These are phyloP conservation scores for Penicillium sp. DNA, from an alignment of 2,329 filamentous ascomycete species.

Conservation along the genomic window DNA sequence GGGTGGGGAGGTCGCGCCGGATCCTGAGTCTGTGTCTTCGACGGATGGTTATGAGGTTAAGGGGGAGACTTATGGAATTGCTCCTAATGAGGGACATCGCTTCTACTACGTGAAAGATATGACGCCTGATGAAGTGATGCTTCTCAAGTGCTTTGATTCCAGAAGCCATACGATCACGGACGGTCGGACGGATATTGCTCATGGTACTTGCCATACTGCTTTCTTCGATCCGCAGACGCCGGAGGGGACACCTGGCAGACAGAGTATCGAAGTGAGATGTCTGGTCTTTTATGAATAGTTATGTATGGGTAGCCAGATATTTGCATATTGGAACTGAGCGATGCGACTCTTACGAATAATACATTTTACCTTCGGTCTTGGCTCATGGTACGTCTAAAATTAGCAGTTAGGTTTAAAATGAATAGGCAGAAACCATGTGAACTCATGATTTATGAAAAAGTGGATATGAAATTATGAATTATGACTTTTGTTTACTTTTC, in stretches of 20 bases:
- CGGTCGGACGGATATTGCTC: constrained; percentile 48
- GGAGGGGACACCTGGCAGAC: constrained; percentile 50
- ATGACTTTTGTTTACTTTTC: background rate
- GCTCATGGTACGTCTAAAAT: too few species aligned
- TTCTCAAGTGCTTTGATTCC: constrained; percentile 61
- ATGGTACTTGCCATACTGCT: constrained; percentile 56
- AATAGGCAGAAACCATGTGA: too few species aligned
- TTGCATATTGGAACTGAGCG: constrained; percentile 14
- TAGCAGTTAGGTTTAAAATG: too few species aligned
- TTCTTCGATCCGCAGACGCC: constrained; percentile 59
- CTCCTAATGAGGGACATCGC: constrained; percentile 59
- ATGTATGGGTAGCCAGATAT: constrained; percentile 15
- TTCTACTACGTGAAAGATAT: constrained; percentile 71
- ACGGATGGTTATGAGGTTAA: constrained; percentile 63
- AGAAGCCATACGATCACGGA: constrained; percentile 40
- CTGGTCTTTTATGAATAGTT: constrained; percentile 61
- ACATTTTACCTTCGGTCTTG: background rate
- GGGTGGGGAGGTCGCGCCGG: constrained; percentile 60
- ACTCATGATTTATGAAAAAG: background rate
- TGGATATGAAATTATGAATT: background rate
- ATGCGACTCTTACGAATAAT: background rate
- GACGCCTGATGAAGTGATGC: constrained; percentile 58
- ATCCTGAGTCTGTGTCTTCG: constrained; percentile 48
- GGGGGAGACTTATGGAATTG: constrained; percentile 65
- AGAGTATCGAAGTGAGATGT: constrained; percentile 67